Conservation (phyloP, 2,329 filamentous ascomycete genomes). For the Claviceps purpurea region DNA sequence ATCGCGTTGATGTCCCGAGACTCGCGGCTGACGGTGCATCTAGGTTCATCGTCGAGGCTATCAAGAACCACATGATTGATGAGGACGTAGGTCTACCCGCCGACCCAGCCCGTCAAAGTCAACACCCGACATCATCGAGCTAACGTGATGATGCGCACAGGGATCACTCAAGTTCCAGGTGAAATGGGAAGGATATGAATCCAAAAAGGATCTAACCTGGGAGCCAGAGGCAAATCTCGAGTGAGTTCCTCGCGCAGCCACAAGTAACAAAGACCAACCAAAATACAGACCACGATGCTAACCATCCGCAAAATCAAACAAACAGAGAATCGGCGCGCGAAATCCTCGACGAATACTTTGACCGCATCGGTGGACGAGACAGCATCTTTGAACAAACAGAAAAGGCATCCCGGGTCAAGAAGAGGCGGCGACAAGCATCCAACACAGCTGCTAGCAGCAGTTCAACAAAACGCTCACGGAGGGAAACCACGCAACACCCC, state of each 20-base stretch:
- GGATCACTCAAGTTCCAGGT: conserved; percentile 51
- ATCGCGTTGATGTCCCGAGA: too few relatives aligned
- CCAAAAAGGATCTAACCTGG: conserved; percentile 61
- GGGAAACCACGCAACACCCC: conserved; percentile 34
- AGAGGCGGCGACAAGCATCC: conserved; percentile 37
- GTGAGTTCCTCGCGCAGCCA: conserved; percentile 10
- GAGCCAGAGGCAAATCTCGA: conserved; percentile 56
- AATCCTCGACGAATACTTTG: conserved; percentile 51
- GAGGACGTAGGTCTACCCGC: conserved; percentile 30
- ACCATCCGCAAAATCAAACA: too few relatives aligned
- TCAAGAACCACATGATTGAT: conserved; percentile 50
- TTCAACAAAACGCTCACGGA: conserved; percentile 31
- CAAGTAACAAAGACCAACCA: neutral
- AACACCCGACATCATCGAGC: conserved; percentile 1
- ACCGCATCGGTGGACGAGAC: conserved; percentile 48
- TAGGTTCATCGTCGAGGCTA: conserved; percentile 64
- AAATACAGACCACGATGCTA: too few relatives aligned
- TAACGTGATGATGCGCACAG: conserved; percentile 14
- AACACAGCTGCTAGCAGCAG: conserved; percentile 19
- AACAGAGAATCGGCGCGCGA: conserved; percentile 42
- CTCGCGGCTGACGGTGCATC: neutral
- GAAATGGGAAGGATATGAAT: conserved; percentile 70
- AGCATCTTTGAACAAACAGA: conserved; percentile 37
- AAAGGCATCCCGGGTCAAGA: conserved; percentile 39
- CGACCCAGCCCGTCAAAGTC: neutral